Conservation (phyloP, 352 stramenopile species). For the Globisporangium megalacanthum region DNA sequence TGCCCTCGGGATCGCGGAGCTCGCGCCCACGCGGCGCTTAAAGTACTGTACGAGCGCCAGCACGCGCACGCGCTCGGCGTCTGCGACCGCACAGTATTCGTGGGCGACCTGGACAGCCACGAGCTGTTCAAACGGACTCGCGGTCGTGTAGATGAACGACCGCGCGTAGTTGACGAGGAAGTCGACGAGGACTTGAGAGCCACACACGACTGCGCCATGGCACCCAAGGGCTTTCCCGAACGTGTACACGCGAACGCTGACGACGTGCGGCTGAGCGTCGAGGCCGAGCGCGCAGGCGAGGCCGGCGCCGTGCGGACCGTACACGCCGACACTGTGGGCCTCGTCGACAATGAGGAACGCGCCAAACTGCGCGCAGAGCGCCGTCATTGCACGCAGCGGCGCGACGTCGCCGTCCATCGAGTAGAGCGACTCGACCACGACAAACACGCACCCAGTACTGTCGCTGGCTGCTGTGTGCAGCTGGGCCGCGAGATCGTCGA, state of each 20-base stretch:
- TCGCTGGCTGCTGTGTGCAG: neutral
- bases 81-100: conserved; percentile 63
- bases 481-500: conserved; percentile 58
- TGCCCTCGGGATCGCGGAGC: conserved; percentile 29
- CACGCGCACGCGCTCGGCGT: conserved; percentile 35
- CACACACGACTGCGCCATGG: conserved; percentile 93
- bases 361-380: conserved; percentile 68
- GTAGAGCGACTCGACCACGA: conserved; percentile 98
- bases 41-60: conserved; percentile 78
- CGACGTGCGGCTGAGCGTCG: conserved; percentile 61
- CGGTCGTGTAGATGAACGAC: conserved; percentile 97
- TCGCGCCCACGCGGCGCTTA: conserved; percentile 38
- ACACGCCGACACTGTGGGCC: conserved; percentile 92
- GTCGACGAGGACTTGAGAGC: conserved; percentile 83
- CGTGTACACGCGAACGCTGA: conserved; percentile 91
- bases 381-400: conserved; percentile 82
- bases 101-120: conserved; percentile 88
- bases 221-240: conserved; percentile 97
- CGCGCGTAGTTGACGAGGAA: conserved; percentile 97
- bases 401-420: conserved; percentile 98
- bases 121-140: conserved; percentile 90
- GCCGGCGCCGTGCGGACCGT: conserved; percentile 73
- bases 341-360: conserved; percentile 96
- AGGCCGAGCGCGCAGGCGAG: conserved; percentile 64
- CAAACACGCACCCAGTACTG: conserved; percentile 63